Evolutionary conservation across 2,329 filamentous ascomycete species (phyloP), one percentile per base, ranked within the genome.

Genomic region (Stemphylium lycopersici): DNA sequence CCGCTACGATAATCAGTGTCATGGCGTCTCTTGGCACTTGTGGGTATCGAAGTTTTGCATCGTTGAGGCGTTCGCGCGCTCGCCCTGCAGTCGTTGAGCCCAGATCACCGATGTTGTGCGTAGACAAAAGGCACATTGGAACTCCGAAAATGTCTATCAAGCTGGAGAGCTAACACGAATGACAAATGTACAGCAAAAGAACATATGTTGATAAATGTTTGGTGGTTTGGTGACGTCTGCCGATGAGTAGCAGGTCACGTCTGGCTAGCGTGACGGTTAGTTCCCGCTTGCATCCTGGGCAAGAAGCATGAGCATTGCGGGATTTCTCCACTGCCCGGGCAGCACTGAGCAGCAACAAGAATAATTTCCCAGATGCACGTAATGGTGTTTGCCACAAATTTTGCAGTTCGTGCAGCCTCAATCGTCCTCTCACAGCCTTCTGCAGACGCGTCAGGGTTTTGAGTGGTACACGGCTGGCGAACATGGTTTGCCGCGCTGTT

Each of bases 21-120:
- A 41, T 42, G 43, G 44, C 24, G 26, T 26, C 8, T 32, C 44
- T 49, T 56, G 32, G 52, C 52, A 52, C 31, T 31, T 40, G 47
- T 45, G 48, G 52, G 45, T 44, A 50, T 24, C 31, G 12, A 32
- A 36, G 24, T 16, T 51, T 42, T 20, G 37, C 34, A 38, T 48
- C 32, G 20, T 31, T 5, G 24, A 11, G 20, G 12, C 8, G 26
- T 16, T 42, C 22, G 34, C 22, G 22, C 33, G 31, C 15, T 22
- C 34, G 34, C 18, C 5, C 15, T 36, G 20, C 6, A n/a, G 12
- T 7, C 22, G n/a, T 10, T 16, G 20, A 36, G 34, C 18, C 8
- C 32, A 24, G 15, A 15, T 16, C 7, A 12, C 41, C 3, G 11
- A 4, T 34, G 7, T 15, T 22, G 12, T 34, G 18, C 2, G 7